phyloP scores from a whole-genome alignment of 768 basidiomycete genomes.

The Amanita polypyramis region DNA sequence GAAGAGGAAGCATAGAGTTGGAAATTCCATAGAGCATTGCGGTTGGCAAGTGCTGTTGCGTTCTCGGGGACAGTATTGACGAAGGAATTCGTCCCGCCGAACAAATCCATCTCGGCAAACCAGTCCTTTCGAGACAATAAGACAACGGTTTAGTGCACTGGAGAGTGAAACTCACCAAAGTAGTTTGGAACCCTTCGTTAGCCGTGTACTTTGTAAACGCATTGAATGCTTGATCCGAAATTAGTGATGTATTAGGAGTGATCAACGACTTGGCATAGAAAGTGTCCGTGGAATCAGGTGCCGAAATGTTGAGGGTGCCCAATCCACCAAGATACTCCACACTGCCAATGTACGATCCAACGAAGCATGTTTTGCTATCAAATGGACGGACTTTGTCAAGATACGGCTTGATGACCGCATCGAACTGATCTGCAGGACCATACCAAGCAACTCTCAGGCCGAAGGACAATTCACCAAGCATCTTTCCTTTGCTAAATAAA shows the following conservation, averaged over 20 bases:
- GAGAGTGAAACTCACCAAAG: conserved; percentile 15
- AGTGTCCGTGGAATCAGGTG: conserved; percentile 23
- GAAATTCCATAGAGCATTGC: conserved; percentile 33
- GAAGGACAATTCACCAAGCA: conserved; percentile 18
- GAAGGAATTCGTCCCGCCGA: conserved; percentile 34
- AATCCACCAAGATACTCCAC: conserved; percentile 19
- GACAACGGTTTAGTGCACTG: not conserved
- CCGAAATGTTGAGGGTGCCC: conserved; percentile 14
- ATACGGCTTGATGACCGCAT: conserved; percentile 20
- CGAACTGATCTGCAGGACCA: conserved; percentile 14
- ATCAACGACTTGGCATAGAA: conserved; percentile 35
- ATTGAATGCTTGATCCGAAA: conserved; percentile 20
- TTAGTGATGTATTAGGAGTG: conserved; percentile 21
- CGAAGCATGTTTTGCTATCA: conserved; percentile 7
- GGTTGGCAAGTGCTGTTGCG: conserved; percentile 35
- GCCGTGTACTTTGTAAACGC: conserved; percentile 26
- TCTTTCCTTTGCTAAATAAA: conserved; percentile 21
- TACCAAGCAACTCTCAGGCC: conserved; percentile 21
- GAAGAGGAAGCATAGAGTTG: conserved; percentile 39
- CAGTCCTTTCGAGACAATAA: conserved; percentile 16
- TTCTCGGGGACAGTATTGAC: conserved; percentile 29
- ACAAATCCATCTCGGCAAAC: conserved; percentile 31
- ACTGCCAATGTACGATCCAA: conserved; percentile 23
- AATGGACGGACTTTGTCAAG: conserved; percentile 13
- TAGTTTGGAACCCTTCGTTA: conserved; percentile 20